Evolutionary conservation across 306 rosid genomes (phyloP).

Genomic region (Bauhinia variegata): DNA sequence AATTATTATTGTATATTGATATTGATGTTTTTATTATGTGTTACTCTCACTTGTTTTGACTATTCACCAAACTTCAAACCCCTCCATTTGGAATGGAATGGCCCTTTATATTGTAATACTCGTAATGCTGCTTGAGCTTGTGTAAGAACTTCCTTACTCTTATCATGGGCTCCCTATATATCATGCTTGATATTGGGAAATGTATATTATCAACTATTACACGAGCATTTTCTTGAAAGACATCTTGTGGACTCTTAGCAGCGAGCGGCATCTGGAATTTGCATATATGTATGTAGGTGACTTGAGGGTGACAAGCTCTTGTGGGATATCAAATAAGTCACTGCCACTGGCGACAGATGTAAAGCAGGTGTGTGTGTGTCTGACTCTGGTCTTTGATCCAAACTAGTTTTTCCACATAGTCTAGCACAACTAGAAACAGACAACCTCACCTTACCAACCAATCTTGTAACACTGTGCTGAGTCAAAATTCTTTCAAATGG

Average conservation of each 20-base stretch:
- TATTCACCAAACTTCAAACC: no score
- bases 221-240: background rate
- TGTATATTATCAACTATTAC: background rate
- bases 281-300: background rate
- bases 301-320: background rate
- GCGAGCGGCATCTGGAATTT: slow-evolving; percentile 6
- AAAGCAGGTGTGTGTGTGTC: background rate
- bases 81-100: no score
- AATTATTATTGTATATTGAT: slow-evolving; percentile 5
- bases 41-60: slow-evolving; percentile 4
- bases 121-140: slow-evolving; percentile 2
- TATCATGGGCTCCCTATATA: slow-evolving; percentile 5
- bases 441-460: no score
- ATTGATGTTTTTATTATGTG: background rate
- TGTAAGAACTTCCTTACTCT: background rate
- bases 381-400: background rate
- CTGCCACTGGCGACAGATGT: background rate
- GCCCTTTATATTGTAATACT: no score
- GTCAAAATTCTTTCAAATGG: background rate
- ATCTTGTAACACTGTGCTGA: no score
- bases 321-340: background rate
- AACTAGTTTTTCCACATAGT: background rate
- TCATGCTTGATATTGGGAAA: background rate
- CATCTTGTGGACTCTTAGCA: background rate
- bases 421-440: background rate